Percentiles rank a stretch among this genome's conserved stretches.
These are phyloP conservation scores for Purpureocillium lavendulum DNA, from an alignment of 2,329 filamentous ascomycete species.

Conservation along the genomic window DNA sequence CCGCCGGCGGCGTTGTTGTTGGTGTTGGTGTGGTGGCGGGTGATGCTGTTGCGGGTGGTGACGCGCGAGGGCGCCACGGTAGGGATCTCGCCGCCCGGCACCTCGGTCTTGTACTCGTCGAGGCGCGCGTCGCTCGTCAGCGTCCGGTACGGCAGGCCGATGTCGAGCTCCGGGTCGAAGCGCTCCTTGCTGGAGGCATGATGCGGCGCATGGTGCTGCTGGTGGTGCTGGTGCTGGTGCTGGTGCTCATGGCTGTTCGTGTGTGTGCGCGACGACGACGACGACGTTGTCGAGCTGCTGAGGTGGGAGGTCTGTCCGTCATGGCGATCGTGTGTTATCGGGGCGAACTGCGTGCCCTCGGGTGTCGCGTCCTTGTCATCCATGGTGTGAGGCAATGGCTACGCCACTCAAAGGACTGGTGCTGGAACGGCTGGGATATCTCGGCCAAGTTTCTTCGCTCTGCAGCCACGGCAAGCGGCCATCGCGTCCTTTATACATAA, in stretches of 20 bases:
- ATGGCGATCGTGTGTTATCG: not conserved
- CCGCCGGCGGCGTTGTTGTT: conserved; percentile 7
- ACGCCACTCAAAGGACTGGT: no score
- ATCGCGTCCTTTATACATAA: no score
- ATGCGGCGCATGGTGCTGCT: no score
- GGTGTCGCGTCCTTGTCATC: not conserved
- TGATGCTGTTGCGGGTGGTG: no score
- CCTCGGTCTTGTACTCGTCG: conserved; percentile 59
- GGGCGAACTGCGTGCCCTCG: not conserved
- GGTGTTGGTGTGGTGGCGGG: conserved; percentile 7
- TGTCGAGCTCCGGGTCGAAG: conserved; percentile 32
- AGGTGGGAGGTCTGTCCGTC: not conserved
- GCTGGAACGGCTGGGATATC: no score
- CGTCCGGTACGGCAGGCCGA: conserved; percentile 58
- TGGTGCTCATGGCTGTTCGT: not conserved
- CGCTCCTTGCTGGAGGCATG: conserved; percentile 21
- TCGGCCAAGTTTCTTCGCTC: no score
- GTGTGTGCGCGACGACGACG: not conserved
- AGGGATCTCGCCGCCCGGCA: conserved; percentile 51
- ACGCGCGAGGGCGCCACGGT: conserved; percentile 19
- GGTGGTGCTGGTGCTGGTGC: not conserved
- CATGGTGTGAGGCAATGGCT: not conserved
- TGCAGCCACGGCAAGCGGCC: no score
- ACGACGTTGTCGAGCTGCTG: not conserved
- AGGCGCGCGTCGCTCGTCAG: conserved; percentile 53